phyloP scores from a whole-genome alignment of 441 rosid genomes.

The Gossypium gossypioides region DNA sequence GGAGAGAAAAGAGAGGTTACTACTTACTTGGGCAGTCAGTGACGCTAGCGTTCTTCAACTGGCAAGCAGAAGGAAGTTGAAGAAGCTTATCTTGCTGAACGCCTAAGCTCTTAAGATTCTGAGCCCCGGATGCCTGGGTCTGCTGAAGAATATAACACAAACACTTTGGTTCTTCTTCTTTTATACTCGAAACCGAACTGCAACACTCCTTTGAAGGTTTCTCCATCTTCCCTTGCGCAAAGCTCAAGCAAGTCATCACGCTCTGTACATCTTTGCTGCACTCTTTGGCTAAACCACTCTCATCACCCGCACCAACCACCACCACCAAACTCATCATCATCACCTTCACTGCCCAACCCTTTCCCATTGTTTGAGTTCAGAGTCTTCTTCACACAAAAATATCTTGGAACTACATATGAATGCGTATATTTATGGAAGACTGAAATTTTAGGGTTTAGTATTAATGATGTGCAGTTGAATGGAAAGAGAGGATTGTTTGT shows the following conservation, averaged over 20 bases:
- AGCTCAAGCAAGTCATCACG: constrained; percentile 54
- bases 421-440: too few species aligned
- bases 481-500: background rate
- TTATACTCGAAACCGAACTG: constrained; percentile 32
- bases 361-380: background rate
- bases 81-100: constrained; percentile 50
- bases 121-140: constrained; percentile 35
- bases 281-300: constrained; percentile 12
- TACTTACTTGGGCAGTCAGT: constrained; percentile 57
- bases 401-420: too few species aligned
- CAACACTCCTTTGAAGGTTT: constrained; percentile 63
- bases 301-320: constrained; percentile 11
- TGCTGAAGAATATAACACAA: constrained; percentile 63
- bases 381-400: too few species aligned
- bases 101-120: constrained; percentile 45
- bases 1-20: background rate
- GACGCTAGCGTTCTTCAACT: constrained; percentile 53
- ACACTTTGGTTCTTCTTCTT: constrained; percentile 60
- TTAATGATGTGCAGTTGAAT: constrained; percentile 13
- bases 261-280: constrained; percentile 40
- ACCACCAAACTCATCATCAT: background rate
- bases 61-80: constrained; percentile 72
- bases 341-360: background rate
- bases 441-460: background rate
- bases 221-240: constrained; percentile 50